phyloP scores from a whole-genome alignment of 2,329 filamentous ascomycete genomes.

The Talaromyces sp. region DNA sequence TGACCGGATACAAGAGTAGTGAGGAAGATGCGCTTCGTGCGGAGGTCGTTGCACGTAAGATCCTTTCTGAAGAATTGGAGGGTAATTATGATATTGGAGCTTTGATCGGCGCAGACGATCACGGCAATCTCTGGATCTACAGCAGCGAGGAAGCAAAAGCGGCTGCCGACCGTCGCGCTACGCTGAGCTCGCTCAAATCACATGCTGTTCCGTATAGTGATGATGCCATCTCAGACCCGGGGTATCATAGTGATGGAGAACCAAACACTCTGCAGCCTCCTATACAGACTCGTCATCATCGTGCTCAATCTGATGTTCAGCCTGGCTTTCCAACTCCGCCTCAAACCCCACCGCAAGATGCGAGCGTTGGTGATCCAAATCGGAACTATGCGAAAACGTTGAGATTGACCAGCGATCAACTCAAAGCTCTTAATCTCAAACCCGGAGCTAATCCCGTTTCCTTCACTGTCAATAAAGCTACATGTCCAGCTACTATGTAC shows the following conservation, averaged over 20 bases:
- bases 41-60: slow-evolving; percentile 88
- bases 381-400: slow-evolving; percentile 96
- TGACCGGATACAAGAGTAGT: slow-evolving; percentile 93
- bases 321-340: slow-evolving; percentile 63
- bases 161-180: slow-evolving; percentile 68
- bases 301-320: slow-evolving; percentile 68
- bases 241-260: slow-evolving; percentile 86
- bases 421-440: slow-evolving; percentile 80
- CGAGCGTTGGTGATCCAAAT: slow-evolving; percentile 63
- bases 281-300: slow-evolving; percentile 46
- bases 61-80: slow-evolving; percentile 87
- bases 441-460: slow-evolving; percentile 89
- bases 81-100: slow-evolving; percentile 96
- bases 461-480: slow-evolving; percentile 94
- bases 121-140: slow-evolving; percentile 99
- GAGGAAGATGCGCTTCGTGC: slow-evolving; percentile 89
- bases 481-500: slow-evolving; percentile 89
- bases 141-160: slow-evolving; percentile 96
- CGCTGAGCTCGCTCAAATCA: slow-evolving; percentile 54
- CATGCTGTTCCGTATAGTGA: slow-evolving; percentile 54
- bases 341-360: slow-evolving; percentile 50
- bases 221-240: slow-evolving; percentile 89
- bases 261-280: slow-evolving; percentile 67
- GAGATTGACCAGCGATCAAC: slow-evolving; percentile 88
- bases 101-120: slow-evolving; percentile 89